phyloP scores from a whole-genome alignment of 2,329 filamentous ascomycete genomes.

The Fusarium chuoi region DNA sequence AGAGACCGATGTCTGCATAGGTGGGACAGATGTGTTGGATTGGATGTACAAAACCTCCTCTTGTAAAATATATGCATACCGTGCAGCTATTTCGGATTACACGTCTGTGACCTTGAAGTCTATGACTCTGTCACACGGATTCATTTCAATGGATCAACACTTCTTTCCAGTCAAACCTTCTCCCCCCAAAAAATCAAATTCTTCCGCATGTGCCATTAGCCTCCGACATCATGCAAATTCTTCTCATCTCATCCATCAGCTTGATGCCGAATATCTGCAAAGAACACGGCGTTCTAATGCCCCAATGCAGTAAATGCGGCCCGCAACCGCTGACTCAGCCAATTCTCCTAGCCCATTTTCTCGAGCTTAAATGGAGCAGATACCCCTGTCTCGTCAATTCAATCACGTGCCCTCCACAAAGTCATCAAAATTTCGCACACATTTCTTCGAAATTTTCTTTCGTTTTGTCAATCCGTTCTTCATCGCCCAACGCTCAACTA shows the following conservation, averaged over 20 bases:
- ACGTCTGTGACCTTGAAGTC: neutral
- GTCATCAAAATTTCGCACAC: slow-evolving; percentile 45
- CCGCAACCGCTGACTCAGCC: slow-evolving; percentile 1
- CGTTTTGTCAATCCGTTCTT: slow-evolving; percentile 33
- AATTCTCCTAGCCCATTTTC: neutral
- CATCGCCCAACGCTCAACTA: slow-evolving; percentile 49
- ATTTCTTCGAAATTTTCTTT: slow-evolving; percentile 14
- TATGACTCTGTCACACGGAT: neutral
- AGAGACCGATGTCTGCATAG: slow-evolving; percentile 49
- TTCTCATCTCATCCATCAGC: neutral
- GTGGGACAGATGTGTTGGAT: slow-evolving; percentile 17
- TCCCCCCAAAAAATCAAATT: no score
- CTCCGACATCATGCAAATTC: neutral
- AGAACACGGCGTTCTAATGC: neutral
- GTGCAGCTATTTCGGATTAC: slow-evolving; percentile 8
- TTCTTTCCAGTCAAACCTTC: neutral
- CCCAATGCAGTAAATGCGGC: slow-evolving; percentile 16
- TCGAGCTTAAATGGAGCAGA: neutral
- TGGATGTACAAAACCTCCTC: slow-evolving; percentile 36
- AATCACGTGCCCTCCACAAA: slow-evolving; percentile 48
- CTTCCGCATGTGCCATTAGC: neutral
- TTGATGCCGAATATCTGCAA: neutral
- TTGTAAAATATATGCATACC: slow-evolving; percentile 24
- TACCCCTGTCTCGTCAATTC: neutral
- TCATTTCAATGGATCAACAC: neutral